These are phyloP conservation scores for Leccinum disarticulatum DNA, from an alignment of 768 basidiomycete genomes.

Conservation along the genomic window DNA sequence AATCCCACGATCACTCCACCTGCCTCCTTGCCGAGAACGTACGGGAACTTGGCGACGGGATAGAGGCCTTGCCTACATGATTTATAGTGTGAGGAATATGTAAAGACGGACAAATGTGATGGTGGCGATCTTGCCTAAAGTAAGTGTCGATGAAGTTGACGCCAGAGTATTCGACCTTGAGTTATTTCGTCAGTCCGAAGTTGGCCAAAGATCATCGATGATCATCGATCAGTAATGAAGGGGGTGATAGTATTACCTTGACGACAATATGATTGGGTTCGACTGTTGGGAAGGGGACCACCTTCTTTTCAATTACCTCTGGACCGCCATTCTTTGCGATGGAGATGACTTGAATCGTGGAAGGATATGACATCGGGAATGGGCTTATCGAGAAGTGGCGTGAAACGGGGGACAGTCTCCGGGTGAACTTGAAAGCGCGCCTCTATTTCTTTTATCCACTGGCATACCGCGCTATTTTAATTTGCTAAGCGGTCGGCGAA, in stretches of 20 bases:
- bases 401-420: slow-evolving; percentile 15
- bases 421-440: too few species aligned
- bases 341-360: slow-evolving; percentile 67
- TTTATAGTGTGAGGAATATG: neutral
- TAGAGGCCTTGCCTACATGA: slow-evolving; percentile 61
- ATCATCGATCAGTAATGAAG: too few species aligned
- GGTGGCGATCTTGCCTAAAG: slow-evolving; percentile 50
- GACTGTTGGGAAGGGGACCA: slow-evolving; percentile 63
- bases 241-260: slow-evolving; percentile 23
- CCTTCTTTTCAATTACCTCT: slow-evolving; percentile 71
- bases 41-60: slow-evolving; percentile 54
- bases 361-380: slow-evolving; percentile 51
- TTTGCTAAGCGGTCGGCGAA: too few species aligned
- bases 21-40: slow-evolving; percentile 73
- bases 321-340: slow-evolving; percentile 72
- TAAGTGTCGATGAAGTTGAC: slow-evolving; percentile 92
- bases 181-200: neutral
- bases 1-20: slow-evolving; percentile 75
- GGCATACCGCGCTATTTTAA: too few species aligned
- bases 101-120: neutral
- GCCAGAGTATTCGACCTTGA: slow-evolving; percentile 69
- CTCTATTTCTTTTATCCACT: neutral
- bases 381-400: slow-evolving; percentile 33
- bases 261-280: slow-evolving; percentile 58
- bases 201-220: neutral